These are phyloP conservation scores for Alternaria viburni DNA, from an alignment of 2,329 filamentous ascomycete species.

Conservation along the genomic window DNA sequence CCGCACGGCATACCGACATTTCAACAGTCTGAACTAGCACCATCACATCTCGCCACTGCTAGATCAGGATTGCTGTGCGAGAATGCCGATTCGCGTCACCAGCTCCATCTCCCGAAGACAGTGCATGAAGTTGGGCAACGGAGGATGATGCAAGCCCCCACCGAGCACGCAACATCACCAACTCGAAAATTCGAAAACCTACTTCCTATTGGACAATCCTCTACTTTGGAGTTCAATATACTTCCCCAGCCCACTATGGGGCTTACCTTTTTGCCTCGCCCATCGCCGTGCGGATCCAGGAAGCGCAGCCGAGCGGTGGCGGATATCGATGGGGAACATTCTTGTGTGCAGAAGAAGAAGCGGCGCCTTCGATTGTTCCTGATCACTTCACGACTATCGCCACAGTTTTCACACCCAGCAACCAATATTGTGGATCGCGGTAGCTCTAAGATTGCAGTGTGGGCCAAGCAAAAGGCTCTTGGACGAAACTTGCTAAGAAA, in stretches of 20 bases:
- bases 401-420: constrained; percentile 71
- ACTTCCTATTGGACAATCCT: constrained; percentile 9
- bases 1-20: constrained; percentile 11
- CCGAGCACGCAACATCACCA: constrained; percentile 17
- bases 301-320: constrained; percentile 62
- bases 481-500: constrained; percentile 64
- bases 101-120: constrained; percentile 24
- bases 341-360: constrained; percentile 66
- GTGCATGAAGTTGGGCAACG: constrained; percentile 38
- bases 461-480: constrained; percentile 56
- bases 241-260: constrained; percentile 34
- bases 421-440: constrained; percentile 72
- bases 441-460: constrained; percentile 55
- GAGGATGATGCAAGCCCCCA: constrained; percentile 36
- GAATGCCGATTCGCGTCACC: constrained; percentile 35
- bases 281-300: constrained; percentile 23
- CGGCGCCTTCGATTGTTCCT: constrained; percentile 66
- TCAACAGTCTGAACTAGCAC: background rate
- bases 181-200: constrained; percentile 11
- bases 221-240: constrained; percentile 44
- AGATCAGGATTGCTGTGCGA: constrained; percentile 22
- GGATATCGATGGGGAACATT: constrained; percentile 64
- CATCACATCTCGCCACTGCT: constrained; percentile 2
- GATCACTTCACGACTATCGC: constrained; percentile 73
- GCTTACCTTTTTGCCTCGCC: constrained; percentile 44